phyloP scores from a whole-genome alignment of 2,329 filamentous ascomycete species.

The Ceratocystis destructans region DNA sequence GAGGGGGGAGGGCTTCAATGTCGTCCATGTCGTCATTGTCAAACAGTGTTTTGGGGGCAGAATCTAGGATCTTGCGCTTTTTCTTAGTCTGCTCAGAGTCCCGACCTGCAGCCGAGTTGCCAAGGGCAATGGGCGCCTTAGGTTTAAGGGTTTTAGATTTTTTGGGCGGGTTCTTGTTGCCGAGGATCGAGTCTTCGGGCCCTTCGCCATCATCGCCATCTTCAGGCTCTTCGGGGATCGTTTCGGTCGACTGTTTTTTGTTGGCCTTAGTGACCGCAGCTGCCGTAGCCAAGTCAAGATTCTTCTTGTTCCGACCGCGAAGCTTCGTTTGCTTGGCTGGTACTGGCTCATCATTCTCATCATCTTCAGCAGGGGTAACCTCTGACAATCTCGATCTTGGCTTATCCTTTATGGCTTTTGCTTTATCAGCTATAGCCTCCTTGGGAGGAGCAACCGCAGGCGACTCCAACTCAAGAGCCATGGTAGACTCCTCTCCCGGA shows the following conservation, averaged over 20 bases:
- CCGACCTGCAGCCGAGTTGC: conserved; percentile 8
- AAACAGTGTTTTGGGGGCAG: conserved; percentile 44
- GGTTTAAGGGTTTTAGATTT: conserved; percentile 19
- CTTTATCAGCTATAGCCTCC: neutral
- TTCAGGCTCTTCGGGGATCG: conserved; percentile 3
- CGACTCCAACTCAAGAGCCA: conserved; percentile 11
- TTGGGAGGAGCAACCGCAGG: conserved; percentile 9
- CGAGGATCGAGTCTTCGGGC: conserved; percentile 7
- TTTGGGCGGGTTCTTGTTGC: conserved; percentile 2
- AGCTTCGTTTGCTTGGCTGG: conserved; percentile 10
- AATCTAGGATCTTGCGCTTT: conserved; percentile 55
- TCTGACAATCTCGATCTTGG: conserved; percentile 16
- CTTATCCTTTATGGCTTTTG: conserved; percentile 16
- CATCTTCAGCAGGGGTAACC: conserved; percentile 9
- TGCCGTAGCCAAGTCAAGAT: neutral
- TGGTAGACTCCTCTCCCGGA: conserved; percentile 27
- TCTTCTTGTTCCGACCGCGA: conserved; percentile 17
- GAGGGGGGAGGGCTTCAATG: conserved; percentile 14
- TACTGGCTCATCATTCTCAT: conserved; percentile 7
- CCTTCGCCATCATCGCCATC: conserved; percentile 17
- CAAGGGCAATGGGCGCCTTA: neutral
- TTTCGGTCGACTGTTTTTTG: conserved; percentile 2
- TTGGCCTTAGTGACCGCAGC: neutral
- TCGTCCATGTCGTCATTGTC: conserved; percentile 45
- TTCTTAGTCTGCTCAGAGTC: conserved; percentile 43